Evolutionary conservation across 768 basidiomycete species (phyloP), one percentile per base, ranked within the genome.

Genomic region (Clitopilus passeckerianus): DNA sequence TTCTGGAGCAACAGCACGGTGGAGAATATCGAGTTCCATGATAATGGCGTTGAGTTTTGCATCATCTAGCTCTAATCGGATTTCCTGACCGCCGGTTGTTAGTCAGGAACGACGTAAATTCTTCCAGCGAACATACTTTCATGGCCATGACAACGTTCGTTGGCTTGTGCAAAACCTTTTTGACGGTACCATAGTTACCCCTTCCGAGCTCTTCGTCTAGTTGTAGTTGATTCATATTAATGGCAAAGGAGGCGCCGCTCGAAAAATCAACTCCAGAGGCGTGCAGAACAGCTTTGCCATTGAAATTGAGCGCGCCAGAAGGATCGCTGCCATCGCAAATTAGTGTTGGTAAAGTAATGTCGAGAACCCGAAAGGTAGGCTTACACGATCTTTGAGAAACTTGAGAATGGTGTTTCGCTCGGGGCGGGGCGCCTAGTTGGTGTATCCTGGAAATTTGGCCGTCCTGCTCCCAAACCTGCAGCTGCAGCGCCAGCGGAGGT

Each of bases 11-110:
- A 89, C 82, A 2, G 95, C 95, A 18, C 95, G 91, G 72, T 99
- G 97, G 6, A 99, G 85, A 64, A 99, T 90, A 70, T 99, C 96
- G 57, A 99, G 90, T 69, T 99, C 97, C 90, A 98, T 98, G 66
- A 99, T 88, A 78, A 99, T 98, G 14, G 90, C 93, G 66, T 93
- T 93, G 41, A 98, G 83, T 67, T 95, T 93, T 53, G 91, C 86
- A 57, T 95, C 86, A 67, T 98, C 97, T 14, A 99, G 83, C 70
- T 98, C 95, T 15, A 99, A 80, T 22, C 93, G 91, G 64, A 98
- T 99, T 88, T 99, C 96, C 96, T 98, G 71, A 14, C 60, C 53
- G 58, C 15, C 34, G 44, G 53, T 30, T 54, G 50, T 50, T 60
- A 59, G 41, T 58, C 56, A 58, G 27, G 7, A 30, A 30, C 27